Base-by-base conservation (phyloP, 192 early-diverging fungal genomes). In the Funneliformis mosseae region DNA sequence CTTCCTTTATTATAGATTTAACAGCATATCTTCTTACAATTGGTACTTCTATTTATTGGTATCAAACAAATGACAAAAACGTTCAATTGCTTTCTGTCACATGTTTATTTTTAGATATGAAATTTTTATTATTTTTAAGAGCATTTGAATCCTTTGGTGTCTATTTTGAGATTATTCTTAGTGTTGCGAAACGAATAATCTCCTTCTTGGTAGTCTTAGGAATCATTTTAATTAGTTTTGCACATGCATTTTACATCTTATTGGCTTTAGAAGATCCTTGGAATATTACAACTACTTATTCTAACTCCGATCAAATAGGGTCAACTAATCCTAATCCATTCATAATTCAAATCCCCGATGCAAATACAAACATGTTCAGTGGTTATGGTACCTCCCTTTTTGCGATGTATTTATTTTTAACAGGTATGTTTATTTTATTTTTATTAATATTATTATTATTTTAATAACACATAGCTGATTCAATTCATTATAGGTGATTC, bases 81-180 rank as follows among this genome's bases (percentile, higher is more conserved):
- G 6, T 10, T 46, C n/a, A 14, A n/a, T 25, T 48, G 6, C 23
- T 48, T 1, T 16, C 71, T n/a, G 25, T 73, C 25, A 27, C 71
- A 48, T 45, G 23, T 23, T 38, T 73, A 7, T 73, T 73, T n/a
- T 43, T 73, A n/a, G 43, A 48, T n/a, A 10, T 73, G 14, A 73
- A 73, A 48, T 73, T 73, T 73, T 16, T 73, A 27, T n/a, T 73
- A 6, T 48, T 73, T 43, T 48, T 43, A n/a, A 28, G 71, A 45
- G 14, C 16, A 27, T n/a, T 73, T 73, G 41, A 43, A 25, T 73
- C 25, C n/a, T 73, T 48, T 43, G 71, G 71, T n/a, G 23, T 73
- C 11, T 73, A 73, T 73, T 23, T 73, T n/a, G 46, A 43, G n/a
- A 73, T 73, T n/a, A 73, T 73, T 28, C 10, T 73, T 23, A 23